Base-by-base conservation (phyloP, 163 green algal genomes). In the Scenedesmus sp. region DNA sequence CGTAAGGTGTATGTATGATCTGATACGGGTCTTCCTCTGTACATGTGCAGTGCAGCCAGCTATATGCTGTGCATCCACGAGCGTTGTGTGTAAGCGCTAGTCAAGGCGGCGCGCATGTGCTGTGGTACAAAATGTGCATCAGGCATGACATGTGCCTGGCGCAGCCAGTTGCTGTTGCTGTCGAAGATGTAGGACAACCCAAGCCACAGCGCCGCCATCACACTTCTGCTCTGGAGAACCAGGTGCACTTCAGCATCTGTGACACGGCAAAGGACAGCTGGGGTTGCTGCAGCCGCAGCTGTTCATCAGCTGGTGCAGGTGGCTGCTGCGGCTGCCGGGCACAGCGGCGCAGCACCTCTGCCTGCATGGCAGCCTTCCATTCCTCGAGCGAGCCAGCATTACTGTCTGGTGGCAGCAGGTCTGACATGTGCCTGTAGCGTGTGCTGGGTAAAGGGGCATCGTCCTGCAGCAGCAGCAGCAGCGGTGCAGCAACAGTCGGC, bases 391-490 rank as follows among this genome's bases (percentile, higher is more conserved):
- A 76, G 65, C 30, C 65, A 76, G 65, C 65, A 40, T 15, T 24
- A 18, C 40, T 76, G 65, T 76, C 61, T 73, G 61, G 24, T 35
- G 61, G 65, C 30, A 76, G 65, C 65, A 76, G 65, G 65, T 76
- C 65, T 40, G 65, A 76, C 65, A 76, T 76, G 65, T 76, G 65
- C 65, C 65, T 37, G 65, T 76, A 76, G 30, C 65, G 65, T 40
- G 65, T 76, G 65, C 65, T 76, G 30, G 65, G 65, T 18, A 76
- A 40, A 20, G 65, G 65, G 65, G 65, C 65, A 40, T 76, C 26
- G 30, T 76, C 65, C 65, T 76, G 61, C 61, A 76, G 59, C 59
- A 35, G 24, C 61, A 35, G 61, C 22, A 35, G 30, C 65, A 76
- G 65, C 65, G 18, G 65, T 30, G 65, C 65, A 37, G 30, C 65